A percentile compares a stretch with the other conserved stretches of the same genome.
These are phyloP conservation scores for Aureobasidium mangrovei DNA, from an alignment of 2,329 filamentous ascomycete genomes.

Conservation along the genomic window DNA sequence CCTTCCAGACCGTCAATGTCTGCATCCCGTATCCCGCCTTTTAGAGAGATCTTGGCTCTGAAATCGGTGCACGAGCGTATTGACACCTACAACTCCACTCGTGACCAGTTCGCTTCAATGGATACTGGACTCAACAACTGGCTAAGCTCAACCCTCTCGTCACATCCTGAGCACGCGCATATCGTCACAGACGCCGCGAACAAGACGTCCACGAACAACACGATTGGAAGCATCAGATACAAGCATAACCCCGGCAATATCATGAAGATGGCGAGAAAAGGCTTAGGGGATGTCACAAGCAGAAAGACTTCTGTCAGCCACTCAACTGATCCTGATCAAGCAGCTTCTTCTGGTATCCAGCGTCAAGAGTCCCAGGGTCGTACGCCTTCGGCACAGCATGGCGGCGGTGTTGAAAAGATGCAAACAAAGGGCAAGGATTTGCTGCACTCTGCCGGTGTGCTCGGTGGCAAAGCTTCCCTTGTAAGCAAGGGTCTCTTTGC, in stretches of 20 bases:
- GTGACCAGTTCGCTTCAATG: slow-evolving; percentile 59
- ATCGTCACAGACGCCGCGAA: slow-evolving; percentile 15
- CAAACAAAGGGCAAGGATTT: slow-evolving; percentile 83
- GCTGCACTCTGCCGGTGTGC: slow-evolving; percentile 67
- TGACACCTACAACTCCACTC: slow-evolving; percentile 61
- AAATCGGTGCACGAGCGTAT: slow-evolving; percentile 60
- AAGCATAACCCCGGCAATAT: slow-evolving; percentile 22
- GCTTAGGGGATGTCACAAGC: slow-evolving; percentile 12
- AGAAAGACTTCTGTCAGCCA: slow-evolving; percentile 8
- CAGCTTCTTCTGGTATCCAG: not conserved
- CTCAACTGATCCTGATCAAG: not conserved
- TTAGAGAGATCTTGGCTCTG: slow-evolving; percentile 70
- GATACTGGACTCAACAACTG: slow-evolving; percentile 65
- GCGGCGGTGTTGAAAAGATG: slow-evolving; percentile 36
- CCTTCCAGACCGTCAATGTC: not conserved
- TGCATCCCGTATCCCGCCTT: slow-evolving; percentile 44
- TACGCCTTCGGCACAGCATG: not conserved
- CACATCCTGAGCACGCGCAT: slow-evolving; percentile 46
- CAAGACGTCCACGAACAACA: slow-evolving; percentile 1
- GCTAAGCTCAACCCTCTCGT: slow-evolving; percentile 42
- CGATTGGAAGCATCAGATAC: slow-evolving; percentile 15
- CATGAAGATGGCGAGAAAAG: slow-evolving; percentile 18
- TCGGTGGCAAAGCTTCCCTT: slow-evolving; percentile 61
- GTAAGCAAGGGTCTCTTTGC: slow-evolving; percentile 86
- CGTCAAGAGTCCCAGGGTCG: not conserved